phyloP scores from a whole-genome alignment of 2,329 filamentous ascomycete genomes.

The Lasiodiplodia citricola region DNA sequence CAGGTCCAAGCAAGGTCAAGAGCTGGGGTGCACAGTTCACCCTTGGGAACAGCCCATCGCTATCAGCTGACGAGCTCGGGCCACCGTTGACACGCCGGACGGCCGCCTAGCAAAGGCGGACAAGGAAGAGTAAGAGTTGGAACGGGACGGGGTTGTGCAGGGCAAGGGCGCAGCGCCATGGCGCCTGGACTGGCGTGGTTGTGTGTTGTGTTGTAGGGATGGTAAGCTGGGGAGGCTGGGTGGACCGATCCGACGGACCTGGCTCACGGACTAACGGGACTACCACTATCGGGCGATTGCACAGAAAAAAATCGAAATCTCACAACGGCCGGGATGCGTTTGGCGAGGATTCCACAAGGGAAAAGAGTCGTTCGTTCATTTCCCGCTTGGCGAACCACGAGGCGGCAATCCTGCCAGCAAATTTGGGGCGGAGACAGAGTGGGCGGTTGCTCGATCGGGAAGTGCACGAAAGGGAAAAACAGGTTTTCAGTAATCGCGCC shows the following conservation, averaged over 20 bases:
- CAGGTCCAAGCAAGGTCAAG: slow-evolving; percentile 3
- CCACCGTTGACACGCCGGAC: neutral
- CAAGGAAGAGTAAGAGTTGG: neutral
- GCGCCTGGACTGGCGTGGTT: neutral
- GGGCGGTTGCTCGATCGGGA: slow-evolving; percentile 14
- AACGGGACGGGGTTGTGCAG: neutral
- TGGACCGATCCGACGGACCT: neutral
- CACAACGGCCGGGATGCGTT: neutral
- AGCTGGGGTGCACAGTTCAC: neutral
- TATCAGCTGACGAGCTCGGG: slow-evolving; percentile 13
- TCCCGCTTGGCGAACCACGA: slow-evolving; percentile 3
- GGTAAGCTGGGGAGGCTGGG: neutral
- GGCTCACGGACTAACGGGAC: neutral
- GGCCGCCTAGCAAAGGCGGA: neutral
- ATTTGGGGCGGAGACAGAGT: neutral
- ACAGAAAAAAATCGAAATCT: neutral
- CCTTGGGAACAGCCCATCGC: neutral
- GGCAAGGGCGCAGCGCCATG: neutral
- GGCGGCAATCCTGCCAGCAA: neutral
- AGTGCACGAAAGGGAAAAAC: slow-evolving; percentile 17
- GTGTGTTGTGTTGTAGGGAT: neutral
- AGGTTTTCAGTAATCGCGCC: neutral
- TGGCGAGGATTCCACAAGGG: neutral
- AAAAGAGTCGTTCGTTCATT: neutral
- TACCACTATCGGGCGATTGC: neutral